Evolutionary conservation across 2,329 filamentous ascomycete genomes (phyloP), one percentile per base, ranked within the genome.

Genomic region (Alternaria sp.): DNA sequence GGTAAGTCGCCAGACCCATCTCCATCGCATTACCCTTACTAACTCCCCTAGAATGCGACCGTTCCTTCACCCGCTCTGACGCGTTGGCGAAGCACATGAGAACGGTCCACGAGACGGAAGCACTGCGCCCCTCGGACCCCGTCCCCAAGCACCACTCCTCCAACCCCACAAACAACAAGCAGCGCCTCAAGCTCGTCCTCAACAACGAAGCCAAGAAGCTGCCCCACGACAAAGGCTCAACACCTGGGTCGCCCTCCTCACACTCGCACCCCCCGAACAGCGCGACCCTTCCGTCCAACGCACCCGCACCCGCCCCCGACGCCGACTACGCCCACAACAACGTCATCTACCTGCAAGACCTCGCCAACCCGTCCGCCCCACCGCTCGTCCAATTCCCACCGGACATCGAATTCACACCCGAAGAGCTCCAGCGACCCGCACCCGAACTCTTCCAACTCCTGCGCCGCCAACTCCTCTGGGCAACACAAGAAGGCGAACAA

Each of bases 21-120:
- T 40, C 17, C 11, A 45, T 12, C 5, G 1, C 2, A 8, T 15
- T 5, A 0, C 4, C 0, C 26, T 5, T 44, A 13, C 54, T 57
- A 56, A 62, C 9, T 15, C 6, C 12, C 5, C 12, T 73, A 97
- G 96, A 99, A 87, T 99, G 96, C 82, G 96, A 99, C 79, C 91
- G 95, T 65, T 94, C 94, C 30, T 99, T 99, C 74, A 99, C 96
- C 3, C 88, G 96, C 68, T 97, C 95, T 23, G 96, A 99, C 75
- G 96, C 96, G 12, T 86, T 99, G 0, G 93, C 95, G 2, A 99
- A 99, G 81, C 96, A 99, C 79, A 98, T 98, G 93, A 91, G 96
- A 72, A 98, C 96, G 15, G 94, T 99, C 40, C 96, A 99, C 83
- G 96, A 99, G 79, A 97, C 95, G 4, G 96, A 99, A 82, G 92